Conservation (phyloP, 2,329 filamentous ascomycete genomes). For the Cryphonectria naterciae region DNA sequence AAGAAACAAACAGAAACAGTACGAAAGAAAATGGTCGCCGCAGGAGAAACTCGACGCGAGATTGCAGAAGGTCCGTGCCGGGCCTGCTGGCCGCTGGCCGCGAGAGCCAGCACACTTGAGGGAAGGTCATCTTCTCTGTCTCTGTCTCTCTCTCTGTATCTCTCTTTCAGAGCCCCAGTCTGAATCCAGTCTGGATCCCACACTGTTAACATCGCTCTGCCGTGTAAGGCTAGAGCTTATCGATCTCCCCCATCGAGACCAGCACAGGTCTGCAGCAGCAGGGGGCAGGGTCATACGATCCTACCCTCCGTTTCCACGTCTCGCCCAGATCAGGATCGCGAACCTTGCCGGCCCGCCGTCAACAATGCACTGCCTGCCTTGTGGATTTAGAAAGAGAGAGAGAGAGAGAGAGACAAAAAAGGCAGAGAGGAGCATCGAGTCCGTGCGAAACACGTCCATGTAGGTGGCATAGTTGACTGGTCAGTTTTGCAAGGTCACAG, state of each 20-base stretch:
- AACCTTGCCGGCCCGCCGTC: background rate
- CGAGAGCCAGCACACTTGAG: background rate
- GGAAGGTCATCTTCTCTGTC: background rate
- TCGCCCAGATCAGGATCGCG: slow-evolving; percentile 1
- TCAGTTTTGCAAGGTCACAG: background rate
- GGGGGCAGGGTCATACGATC: background rate
- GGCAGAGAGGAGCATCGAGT: background rate
- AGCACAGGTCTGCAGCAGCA: background rate
- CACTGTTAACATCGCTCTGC: background rate
- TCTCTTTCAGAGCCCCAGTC: background rate
- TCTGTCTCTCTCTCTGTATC: background rate
- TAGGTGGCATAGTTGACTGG: background rate
- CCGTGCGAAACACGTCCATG: background rate
- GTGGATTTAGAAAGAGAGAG: background rate
- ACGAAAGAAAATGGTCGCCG: background rate
- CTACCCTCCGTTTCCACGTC: background rate
- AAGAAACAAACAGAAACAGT: background rate
- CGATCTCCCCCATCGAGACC: background rate
- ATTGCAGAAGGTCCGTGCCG: slow-evolving; percentile 1
- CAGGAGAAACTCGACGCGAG: background rate
- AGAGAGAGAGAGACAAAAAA: background rate
- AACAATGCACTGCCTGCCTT: background rate
- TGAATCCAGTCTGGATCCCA: background rate
- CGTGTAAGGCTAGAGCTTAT: background rate
- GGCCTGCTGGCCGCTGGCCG: background rate